Conservation (phyloP, 768 basidiomycete species). For the Neoboletus magnificus region DNA sequence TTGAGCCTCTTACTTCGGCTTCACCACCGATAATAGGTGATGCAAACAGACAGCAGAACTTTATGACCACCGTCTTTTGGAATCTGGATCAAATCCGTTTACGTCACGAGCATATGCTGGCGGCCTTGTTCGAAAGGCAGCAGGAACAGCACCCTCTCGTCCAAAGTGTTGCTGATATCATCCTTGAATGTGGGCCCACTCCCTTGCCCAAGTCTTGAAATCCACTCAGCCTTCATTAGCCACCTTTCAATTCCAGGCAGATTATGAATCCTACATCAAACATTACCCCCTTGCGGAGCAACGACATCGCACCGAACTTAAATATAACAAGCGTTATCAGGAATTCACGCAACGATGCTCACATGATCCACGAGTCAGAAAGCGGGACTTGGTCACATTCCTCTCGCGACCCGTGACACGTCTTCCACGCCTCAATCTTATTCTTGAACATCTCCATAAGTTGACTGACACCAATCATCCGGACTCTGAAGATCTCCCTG, state of each 20-base stretch:
- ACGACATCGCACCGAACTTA: constrained; percentile 72
- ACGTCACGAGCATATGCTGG: constrained; percentile 68
- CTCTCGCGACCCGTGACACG: constrained; percentile 85
- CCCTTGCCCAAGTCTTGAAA: constrained; percentile 3
- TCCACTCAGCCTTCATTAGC: constrained; percentile 26
- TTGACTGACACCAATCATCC: constrained; percentile 71
- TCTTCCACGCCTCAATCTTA: constrained; percentile 74
- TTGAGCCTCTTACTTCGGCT: constrained; percentile 58
- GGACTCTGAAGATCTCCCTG: constrained; percentile 72
- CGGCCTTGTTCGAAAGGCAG: constrained; percentile 74
- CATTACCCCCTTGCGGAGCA: constrained; percentile 87
- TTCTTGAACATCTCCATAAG: constrained; percentile 69
- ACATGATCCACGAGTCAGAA: constrained; percentile 62
- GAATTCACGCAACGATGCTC: constrained; percentile 61
- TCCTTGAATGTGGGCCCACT: constrained; percentile 64
- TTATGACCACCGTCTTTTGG: constrained; percentile 79
- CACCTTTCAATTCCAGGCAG: constrained; percentile 47
- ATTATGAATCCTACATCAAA: constrained; percentile 82
- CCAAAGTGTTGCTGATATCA: constrained; percentile 78
- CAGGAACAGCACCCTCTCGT: constrained; percentile 82
- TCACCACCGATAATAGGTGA: constrained; percentile 62
- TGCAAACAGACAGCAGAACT: constrained; percentile 51
- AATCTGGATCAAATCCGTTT: constrained; percentile 68
- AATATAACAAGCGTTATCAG: constrained; percentile 63
- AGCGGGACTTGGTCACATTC: constrained; percentile 78